Conservation (phyloP, 1,284 basidiomycete species). For the Testicularia cyperi region DNA sequence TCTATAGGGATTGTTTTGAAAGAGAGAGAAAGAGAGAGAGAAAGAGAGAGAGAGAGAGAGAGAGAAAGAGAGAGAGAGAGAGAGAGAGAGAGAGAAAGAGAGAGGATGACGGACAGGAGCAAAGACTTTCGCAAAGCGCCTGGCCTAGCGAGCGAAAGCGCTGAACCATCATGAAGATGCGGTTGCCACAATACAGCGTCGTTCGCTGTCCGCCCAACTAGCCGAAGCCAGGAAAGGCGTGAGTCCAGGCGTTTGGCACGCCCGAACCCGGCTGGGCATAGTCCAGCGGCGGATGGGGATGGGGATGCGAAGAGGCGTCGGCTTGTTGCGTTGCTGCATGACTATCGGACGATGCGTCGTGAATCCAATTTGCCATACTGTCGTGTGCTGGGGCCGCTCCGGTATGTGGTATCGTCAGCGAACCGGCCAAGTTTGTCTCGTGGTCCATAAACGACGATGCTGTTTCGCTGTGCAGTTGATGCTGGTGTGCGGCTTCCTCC, state of each 20-base stretch:
- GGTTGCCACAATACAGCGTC: no score
- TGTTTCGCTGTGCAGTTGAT: background rate
- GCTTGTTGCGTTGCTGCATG: slow-evolving; percentile 27
- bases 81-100: no score
- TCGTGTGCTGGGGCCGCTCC: slow-evolving; percentile 2
- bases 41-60: no score
- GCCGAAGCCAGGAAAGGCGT: slow-evolving; percentile 23
- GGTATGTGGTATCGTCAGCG: slow-evolving; percentile 18
- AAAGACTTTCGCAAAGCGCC: no score
- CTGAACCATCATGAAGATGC: no score
- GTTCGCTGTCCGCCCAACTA: no score
- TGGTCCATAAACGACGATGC: background rate
- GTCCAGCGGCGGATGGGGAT: slow-evolving; percentile 21
- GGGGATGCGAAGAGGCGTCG: slow-evolving; percentile 7
- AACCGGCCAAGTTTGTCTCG: background rate
- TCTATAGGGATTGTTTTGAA: no score
- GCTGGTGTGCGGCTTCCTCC: no score
- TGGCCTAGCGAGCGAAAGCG: no score
- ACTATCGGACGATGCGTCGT: slow-evolving; percentile 20
- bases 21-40: no score
- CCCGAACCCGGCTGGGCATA: slow-evolving; percentile 21
- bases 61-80: no score
- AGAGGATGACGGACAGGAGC: no score
- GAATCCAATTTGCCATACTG: slow-evolving; percentile 33
- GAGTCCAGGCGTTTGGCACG: slow-evolving; percentile 22